Percentiles rank a stretch among this genome's conserved stretches.
phyloP scores from a whole-genome alignment of 2,329 filamentous ascomycete species.

The Cytospora schulzeri region DNA sequence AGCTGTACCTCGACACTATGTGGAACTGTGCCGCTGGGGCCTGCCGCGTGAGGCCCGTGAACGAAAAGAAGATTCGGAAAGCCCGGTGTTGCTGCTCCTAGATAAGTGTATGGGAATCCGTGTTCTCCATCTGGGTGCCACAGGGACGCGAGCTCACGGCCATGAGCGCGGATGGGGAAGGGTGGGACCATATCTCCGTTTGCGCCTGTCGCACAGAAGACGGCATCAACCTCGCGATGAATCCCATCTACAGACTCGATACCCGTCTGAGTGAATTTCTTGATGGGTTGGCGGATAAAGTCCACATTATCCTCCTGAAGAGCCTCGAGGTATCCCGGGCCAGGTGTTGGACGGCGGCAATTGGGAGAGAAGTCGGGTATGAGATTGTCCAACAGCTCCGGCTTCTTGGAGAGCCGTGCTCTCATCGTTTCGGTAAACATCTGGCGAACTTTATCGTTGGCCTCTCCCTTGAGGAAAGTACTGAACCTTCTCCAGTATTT shows the following conservation, averaged over 20 bases:
- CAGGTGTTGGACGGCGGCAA: constrained; percentile 66
- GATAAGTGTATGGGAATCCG: constrained; percentile 69
- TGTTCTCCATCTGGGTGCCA: constrained; percentile 59
- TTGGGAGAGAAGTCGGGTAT: constrained; percentile 65
- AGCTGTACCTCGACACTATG: constrained; percentile 68
- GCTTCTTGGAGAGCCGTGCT: constrained; percentile 53
- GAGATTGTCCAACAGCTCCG: constrained; percentile 57
- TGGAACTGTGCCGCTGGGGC: constrained; percentile 66
- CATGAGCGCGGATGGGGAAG: constrained; percentile 61
- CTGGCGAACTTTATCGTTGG: constrained; percentile 50
- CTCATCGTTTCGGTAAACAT: constrained; percentile 57
- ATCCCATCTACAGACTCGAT: constrained; percentile 62
- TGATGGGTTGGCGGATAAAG: constrained; percentile 60
- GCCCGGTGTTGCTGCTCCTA: constrained; percentile 63
- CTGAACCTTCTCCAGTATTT: constrained; percentile 64
- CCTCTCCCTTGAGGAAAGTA: constrained; percentile 53
- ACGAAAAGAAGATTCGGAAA: constrained; percentile 71
- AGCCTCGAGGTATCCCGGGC: constrained; percentile 69
- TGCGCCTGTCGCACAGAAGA: constrained; percentile 71
- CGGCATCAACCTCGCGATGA: constrained; percentile 60
- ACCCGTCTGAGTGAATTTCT: constrained; percentile 58
- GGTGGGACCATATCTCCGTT: constrained; percentile 61
- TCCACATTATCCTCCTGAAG: constrained; percentile 63
- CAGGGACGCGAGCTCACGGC: constrained; percentile 53
- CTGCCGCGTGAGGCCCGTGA: constrained; percentile 61